These are phyloP conservation scores for Tagetes erecta DNA, from an alignment of 129 eudicot genomes.

Conservation along the genomic window DNA sequence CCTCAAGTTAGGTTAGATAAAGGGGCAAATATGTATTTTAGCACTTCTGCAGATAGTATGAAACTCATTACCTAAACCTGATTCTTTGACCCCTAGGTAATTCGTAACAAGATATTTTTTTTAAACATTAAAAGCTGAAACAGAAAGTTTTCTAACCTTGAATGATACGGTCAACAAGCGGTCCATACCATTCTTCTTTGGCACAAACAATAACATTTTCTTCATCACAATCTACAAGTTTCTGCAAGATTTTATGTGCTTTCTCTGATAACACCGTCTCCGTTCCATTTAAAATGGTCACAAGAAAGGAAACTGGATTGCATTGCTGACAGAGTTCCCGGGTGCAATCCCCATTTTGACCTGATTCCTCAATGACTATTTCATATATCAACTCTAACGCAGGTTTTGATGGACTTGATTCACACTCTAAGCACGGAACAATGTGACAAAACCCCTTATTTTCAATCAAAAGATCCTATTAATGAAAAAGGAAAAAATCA, in stretches of 20 bases:
- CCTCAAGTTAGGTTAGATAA: background rate
- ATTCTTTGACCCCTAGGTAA: background rate
- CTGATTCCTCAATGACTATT: constrained; percentile 38
- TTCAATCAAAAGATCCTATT: constrained; percentile 50
- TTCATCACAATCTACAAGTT: constrained; percentile 51
- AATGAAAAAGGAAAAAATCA: background rate
- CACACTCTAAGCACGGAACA: constrained; percentile 48
- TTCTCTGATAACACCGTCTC: constrained; percentile 31
- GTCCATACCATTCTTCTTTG: constrained; percentile 55
- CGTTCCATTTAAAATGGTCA: constrained; percentile 35
- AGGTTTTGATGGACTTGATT: constrained; percentile 41
- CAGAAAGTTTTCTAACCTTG: constrained; percentile 44
- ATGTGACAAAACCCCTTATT: constrained; percentile 44
- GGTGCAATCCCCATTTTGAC: constrained; percentile 38
- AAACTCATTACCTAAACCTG: background rate
- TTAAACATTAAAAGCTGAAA: background rate
- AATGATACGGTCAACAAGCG: constrained; percentile 40
- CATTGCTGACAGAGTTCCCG: constrained; percentile 43
- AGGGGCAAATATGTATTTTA: background rate
- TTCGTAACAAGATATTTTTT: background rate
- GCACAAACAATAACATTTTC: constrained; percentile 46
- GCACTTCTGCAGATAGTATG: background rate
- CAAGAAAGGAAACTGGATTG: constrained; percentile 47
- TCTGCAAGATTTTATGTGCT: constrained; percentile 45
- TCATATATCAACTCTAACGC: constrained; percentile 56